Percentiles rank a stretch among this genome's conserved stretches.
phyloP scores from a whole-genome alignment of 2,329 filamentous ascomycete species.

The Hypoxylon sp. region DNA sequence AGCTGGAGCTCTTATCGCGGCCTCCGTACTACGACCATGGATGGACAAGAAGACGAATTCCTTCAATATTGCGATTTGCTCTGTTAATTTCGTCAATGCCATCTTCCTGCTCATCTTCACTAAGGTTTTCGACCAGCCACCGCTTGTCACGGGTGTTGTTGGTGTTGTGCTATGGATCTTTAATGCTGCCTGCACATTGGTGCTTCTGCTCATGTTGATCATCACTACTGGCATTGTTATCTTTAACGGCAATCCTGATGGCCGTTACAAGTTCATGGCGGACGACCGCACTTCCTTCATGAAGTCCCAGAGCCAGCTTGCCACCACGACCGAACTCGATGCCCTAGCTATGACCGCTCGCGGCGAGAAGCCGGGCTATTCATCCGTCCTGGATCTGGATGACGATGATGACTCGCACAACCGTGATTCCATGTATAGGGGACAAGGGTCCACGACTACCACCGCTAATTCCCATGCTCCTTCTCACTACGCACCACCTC shows the following conservation, averaged over 20 bases:
- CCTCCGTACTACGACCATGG: conserved; percentile 88
- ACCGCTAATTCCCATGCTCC: conserved; percentile 50
- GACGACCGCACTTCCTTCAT: conserved; percentile 97
- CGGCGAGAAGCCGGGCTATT: conserved; percentile 78
- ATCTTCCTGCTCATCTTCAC: conserved; percentile 93
- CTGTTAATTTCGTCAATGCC: conserved; percentile 90
- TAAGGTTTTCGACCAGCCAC: conserved; percentile 85
- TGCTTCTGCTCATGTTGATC: conserved; percentile 86
- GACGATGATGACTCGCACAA: conserved; percentile 80
- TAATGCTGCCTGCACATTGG: conserved; percentile 86
- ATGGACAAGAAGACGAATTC: conserved; percentile 99
- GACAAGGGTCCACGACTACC: conserved; percentile 54
- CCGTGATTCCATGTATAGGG: conserved; percentile 68
- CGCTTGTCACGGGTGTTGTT: conserved; percentile 87
- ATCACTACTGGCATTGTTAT: conserved; percentile 81
- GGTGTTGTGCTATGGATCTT: conserved; percentile 90
- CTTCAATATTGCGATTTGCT: conserved; percentile 94
- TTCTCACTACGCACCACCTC: conserved; percentile 56
- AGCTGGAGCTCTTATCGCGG: conserved; percentile 80
- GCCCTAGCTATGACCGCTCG: conserved; percentile 90
- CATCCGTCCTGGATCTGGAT: conserved; percentile 74
- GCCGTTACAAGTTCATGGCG: conserved; percentile 95
- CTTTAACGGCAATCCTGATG: conserved; percentile 93
- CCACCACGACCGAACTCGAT: conserved; percentile 85
- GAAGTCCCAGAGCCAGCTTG: conserved; percentile 90